Base-by-base conservation (phyloP, 768 basidiomycete species). In the Tricholoma saponaceum region DNA sequence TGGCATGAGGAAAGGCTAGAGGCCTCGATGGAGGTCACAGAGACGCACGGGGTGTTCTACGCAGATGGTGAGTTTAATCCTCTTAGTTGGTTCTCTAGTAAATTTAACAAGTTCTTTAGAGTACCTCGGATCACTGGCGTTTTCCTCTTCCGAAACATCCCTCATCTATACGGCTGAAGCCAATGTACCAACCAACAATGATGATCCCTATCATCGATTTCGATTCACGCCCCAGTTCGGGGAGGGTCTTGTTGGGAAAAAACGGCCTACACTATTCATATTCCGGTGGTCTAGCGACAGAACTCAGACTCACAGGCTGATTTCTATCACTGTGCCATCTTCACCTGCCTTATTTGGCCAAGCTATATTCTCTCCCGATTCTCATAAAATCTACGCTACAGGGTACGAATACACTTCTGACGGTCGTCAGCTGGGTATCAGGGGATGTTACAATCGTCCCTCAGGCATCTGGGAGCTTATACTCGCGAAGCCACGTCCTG, bases 161-260 rank as follows among this genome's bases (percentile, higher is more conserved):
- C 62, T 89, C 9, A 62, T 87, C 13, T 90, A 89, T 59, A 76
- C 77, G 3, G 88, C 87, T 2, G 88, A 89, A 63, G 76, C 69
- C 0, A 83, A 81, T 14, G 60, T 55, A 9, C 70, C 70, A 4
- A 61, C 47, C 41, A 68, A 59, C 9, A 54, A 20, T 32, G 56
- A 66, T 0, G 72, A 76, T 60, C 71, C 73, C 2, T 77, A 71
- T 56, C 66, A 68, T 18, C 81, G 80, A 54, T 88, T 83, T 60
- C 70, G 75, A 23, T 90, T 79, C 66, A 72, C 64, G 0, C 86
- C 87, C 4, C 74, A 79, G 46, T 83, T 87, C 58, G 89, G 89
- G 0, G 89, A 91, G 68, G 77, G 78, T 5, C 65, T 86, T n/a
- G 66, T 67, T 4, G 79, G 78, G 4, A 83, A 79, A 65, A 79